Percentiles rank a stretch among this genome's conserved stretches.
Conservation (phyloP, 768 basidiomycete species). For the Boletus reticuloceps region DNA sequence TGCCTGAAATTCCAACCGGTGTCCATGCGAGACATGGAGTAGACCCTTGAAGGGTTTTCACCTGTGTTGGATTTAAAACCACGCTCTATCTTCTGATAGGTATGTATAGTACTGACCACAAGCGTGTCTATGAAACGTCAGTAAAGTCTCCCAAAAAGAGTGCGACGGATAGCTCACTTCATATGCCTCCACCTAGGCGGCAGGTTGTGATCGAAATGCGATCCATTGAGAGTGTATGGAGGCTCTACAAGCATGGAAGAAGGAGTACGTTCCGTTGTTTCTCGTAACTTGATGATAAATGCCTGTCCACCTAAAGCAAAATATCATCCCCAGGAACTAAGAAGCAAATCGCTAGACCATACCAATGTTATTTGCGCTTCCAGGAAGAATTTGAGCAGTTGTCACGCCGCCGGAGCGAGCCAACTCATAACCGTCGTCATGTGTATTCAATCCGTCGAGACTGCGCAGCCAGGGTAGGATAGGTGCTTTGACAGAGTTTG, state of each 20-base stretch:
- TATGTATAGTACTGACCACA: conserved; percentile 35
- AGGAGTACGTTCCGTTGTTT: conserved; percentile 45
- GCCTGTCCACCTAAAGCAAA: conserved; percentile 44
- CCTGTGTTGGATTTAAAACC: conserved; percentile 10
- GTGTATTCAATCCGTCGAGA: conserved; percentile 46
- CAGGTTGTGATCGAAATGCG: conserved; percentile 14
- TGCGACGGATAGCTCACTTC: conserved; percentile 16
- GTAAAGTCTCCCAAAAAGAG: not conserved
- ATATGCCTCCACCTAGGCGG: conserved; percentile 29
- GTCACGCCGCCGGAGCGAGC: conserved; percentile 47
- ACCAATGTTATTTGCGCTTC: conserved; percentile 31
- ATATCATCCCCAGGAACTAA: not conserved
- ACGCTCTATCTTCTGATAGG: not conserved
- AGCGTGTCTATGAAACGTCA: conserved; percentile 31
- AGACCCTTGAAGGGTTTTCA: conserved; percentile 35
- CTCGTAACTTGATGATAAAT: conserved; percentile 49
- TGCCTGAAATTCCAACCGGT: conserved; percentile 72
- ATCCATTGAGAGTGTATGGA: conserved; percentile 40
- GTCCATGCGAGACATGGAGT: conserved; percentile 69
- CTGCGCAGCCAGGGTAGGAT: conserved; percentile 62
- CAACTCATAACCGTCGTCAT: conserved; percentile 39
- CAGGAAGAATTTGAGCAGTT: conserved; percentile 50
- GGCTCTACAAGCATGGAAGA: conserved; percentile 49
- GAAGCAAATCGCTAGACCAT: not conserved
- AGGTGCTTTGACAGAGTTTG: conserved; percentile 54